Percentiles rank a stretch among this genome's conserved stretches.
phyloP scores from a whole-genome alignment of 164 flowering plant species.

The Malania oleifera region DNA sequence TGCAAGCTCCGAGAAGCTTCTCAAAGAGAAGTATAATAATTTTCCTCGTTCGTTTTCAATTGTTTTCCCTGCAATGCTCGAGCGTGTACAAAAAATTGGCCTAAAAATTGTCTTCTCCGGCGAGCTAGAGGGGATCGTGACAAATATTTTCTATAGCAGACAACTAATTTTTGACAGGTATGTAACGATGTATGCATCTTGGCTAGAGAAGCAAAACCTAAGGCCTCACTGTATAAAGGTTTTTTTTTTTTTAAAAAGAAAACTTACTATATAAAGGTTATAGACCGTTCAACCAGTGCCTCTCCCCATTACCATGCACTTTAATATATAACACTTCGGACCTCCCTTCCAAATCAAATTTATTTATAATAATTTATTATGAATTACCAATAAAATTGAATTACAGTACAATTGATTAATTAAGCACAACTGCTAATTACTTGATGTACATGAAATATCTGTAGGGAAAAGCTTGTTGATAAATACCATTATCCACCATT shows the following conservation, averaged over 20 bases:
- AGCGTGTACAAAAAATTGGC: slow-evolving; percentile 18
- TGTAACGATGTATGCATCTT: too few relatives aligned
- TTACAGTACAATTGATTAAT: too few relatives aligned
- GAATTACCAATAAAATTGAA: not conserved
- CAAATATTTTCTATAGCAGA: slow-evolving; percentile 12
- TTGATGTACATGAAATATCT: too few relatives aligned
- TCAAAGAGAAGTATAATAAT: slow-evolving; percentile 6
- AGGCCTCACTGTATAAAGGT: too few relatives aligned
- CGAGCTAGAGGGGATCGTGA: slow-evolving; percentile 1
- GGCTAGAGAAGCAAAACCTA: too few relatives aligned
- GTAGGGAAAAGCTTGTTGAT: slow-evolving; percentile 26
- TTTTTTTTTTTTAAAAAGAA: not conserved
- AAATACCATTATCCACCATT: slow-evolving; percentile 17
- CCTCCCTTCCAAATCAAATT: too few relatives aligned
- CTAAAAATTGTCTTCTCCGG: slow-evolving; percentile 12
- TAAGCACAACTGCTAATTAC: too few relatives aligned
- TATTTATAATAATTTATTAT: too few relatives aligned
- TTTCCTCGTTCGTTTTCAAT: slow-evolving; percentile 37
- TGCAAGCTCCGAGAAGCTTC: slow-evolving; percentile 21
- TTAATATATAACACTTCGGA: too few relatives aligned
- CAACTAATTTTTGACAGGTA: slow-evolving; percentile 31
- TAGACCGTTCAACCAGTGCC: too few relatives aligned
- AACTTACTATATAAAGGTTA: too few relatives aligned
- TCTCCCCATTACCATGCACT: too few relatives aligned
- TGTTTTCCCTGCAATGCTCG: slow-evolving; percentile 40